These are phyloP conservation scores for Rhodotorula diobovata DNA, from an alignment of 768 basidiomycete species.

Conservation along the genomic window DNA sequence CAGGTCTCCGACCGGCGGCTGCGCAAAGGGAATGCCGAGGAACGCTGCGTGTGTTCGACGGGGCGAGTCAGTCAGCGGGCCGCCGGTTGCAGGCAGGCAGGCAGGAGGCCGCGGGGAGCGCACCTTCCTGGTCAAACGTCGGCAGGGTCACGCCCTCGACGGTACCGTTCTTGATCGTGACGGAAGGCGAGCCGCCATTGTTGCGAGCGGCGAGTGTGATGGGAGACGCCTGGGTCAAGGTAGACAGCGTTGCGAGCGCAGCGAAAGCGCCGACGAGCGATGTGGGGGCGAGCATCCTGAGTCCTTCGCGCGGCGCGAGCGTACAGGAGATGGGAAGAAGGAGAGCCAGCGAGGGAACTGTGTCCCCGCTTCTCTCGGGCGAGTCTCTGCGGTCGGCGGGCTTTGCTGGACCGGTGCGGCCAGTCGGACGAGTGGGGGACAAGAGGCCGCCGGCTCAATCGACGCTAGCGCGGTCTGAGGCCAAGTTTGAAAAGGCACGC, in stretches of 20 bases:
- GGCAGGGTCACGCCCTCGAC: conserved; percentile 5
- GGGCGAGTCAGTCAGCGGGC: not conserved
- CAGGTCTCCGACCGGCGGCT: conserved; percentile 57
- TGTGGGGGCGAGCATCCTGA: no score
- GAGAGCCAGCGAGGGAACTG: no score
- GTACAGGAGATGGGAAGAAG: no score
- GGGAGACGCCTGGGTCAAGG: not conserved
- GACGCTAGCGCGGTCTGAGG: no score
- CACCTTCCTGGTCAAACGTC: conserved; percentile 11
- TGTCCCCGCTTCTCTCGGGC: no score
- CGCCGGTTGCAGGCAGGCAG: not conserved
- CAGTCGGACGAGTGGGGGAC: no score
- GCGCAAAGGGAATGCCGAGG: conserved; percentile 61
- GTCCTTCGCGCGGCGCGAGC: no score
- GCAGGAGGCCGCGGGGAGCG: not conserved
- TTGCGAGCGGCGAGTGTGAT: not conserved
- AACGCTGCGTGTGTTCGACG: conserved; percentile 51
- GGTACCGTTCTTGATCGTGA: conserved; percentile 17
- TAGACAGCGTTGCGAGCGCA: not conserved
- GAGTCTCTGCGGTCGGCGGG: no score
- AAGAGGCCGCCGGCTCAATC: no score
- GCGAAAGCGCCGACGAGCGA: not conserved
- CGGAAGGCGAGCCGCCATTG: not conserved
- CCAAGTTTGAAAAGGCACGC: no score
- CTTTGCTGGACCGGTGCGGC: no score